Evolutionary conservation across 139 green algal genomes (phyloP), one percentile per base, ranked within the genome.

Genomic region (Coccomyxa sp.): DNA sequence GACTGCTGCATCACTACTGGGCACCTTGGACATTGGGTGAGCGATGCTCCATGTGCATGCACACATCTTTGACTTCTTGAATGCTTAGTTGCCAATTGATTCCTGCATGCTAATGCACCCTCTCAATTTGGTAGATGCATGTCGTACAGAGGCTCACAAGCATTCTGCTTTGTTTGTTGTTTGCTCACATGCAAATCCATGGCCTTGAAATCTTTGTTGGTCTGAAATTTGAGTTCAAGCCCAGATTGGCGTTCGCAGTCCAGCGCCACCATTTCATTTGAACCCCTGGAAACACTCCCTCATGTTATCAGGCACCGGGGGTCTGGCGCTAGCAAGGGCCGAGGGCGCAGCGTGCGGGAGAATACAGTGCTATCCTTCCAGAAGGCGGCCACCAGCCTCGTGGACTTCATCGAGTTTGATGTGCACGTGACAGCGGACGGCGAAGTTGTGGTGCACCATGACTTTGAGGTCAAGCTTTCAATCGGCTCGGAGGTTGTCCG

Each of bases 291-390:
- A 78, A 7, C 21, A 10, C 74, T 71, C 63, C n/a, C 38, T 51
- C 38, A 51, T 51, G 51, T 31, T 18, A 23, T 30, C 79, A 82
- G 85, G 28, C 88, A 91, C 81, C 84, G 88, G 14, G 88, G 88
- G 12, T 85, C 84, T 1, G 88, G 88, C 11, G 88, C 86, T 0
- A 78, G 27, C 74, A 83, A 85, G 74, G 82, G 81, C 23, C 67
- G 84, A 32, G 84, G 84, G 27, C 81, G 88, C 32, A 59, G n/a
- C 0, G 88, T 91, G 71, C 81, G 84, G 15, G 88, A 91, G 79
- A 91, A 91, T 83, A 91, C 88, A 51, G 45, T 91, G 58, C 84
- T 91, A 51, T 89, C 86, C 21, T 91, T 91, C 84, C 82, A 86
- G 23, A 90, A 88, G 84, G 86, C 86, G 23, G 88, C 88, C 0